Evolutionary conservation across 2,329 filamentous ascomycete genomes (phyloP), one percentile per base, ranked within the genome.

Genomic region (Pyrenophora graminea): DNA sequence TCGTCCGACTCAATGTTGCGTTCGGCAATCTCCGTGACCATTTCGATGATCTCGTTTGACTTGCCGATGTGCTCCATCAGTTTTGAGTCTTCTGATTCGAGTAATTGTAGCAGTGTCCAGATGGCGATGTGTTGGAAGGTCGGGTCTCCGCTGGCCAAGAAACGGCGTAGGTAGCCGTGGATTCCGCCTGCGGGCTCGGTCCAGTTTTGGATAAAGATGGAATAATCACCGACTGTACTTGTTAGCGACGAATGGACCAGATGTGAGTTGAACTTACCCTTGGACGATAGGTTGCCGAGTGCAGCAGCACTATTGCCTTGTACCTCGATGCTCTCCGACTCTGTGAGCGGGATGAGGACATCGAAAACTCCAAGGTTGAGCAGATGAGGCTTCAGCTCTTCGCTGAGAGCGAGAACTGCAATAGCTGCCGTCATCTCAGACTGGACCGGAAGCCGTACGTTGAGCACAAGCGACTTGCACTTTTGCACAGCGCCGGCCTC

Each of bases 391-490:
- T 99, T 99, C 51, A 99, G 82, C 58, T 99, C 94, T 66, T 99
- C 94, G 64, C 93, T 97, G 44, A 99, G 79, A 15, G 94, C 94
- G 58, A 99, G 82, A 12, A 99, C 94, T 32, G 94, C 94, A 74
- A 99, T 97, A 1, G 94, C 94, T n/a, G 94, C 94, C 4, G 94
- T 99, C 94, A 99, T 99, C 74, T 99, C 94, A 2, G 92, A 97
- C 72, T 99, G 94, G 2, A 99, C 94, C 33, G 90, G 93, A 41
- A 97, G 82, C 0, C 94, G 91, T 2, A 97, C 94, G 48, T 95
- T 88, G 15, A 99, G 80, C 19, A 99, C 92, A 45, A 99, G 82
- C 70, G 97, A 91, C 76, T 97, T 97, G 85, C 94, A 99, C 74
- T 97, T 97, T 71, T 97, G 91, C 33, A 99, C 94, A 2, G 94